phyloP scores from a whole-genome alignment of 2,329 filamentous ascomycete species.

The Sporothrix variecibatus region DNA sequence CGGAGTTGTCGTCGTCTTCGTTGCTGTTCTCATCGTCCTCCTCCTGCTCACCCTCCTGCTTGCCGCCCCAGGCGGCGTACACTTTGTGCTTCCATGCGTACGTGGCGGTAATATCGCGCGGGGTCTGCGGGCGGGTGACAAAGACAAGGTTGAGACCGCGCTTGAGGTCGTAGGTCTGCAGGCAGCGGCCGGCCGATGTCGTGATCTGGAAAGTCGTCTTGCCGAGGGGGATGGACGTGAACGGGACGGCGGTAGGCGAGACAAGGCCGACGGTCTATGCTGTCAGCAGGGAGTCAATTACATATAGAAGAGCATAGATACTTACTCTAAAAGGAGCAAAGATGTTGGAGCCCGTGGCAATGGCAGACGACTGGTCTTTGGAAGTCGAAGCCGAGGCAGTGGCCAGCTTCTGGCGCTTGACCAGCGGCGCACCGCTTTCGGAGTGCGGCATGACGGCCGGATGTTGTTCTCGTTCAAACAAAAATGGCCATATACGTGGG shows the following conservation, averaged over 20 bases:
- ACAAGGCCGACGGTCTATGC: conserved; percentile 85
- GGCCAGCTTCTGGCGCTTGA: conserved; percentile 73
- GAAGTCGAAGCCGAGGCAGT: conserved; percentile 39
- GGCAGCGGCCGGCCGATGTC: conserved; percentile 83
- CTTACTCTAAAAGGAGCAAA: conserved; percentile 91
- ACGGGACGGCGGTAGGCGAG: conserved; percentile 86
- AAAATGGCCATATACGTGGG: neutral
- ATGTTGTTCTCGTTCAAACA: neutral
- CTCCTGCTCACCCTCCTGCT: conserved; percentile 9
- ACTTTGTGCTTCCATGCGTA: conserved; percentile 83
- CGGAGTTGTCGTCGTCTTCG: neutral
- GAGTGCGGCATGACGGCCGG: conserved; percentile 55
- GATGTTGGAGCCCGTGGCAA: conserved; percentile 66
- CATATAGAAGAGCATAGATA: conserved; percentile 20
- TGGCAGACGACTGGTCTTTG: conserved; percentile 41
- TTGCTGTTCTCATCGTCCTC: neutral
- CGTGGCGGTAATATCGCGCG: conserved; percentile 81
- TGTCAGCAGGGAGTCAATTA: neutral
- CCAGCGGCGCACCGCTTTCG: conserved; percentile 61
- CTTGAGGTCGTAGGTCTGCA: conserved; percentile 95
- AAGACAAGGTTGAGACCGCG: conserved; percentile 90
- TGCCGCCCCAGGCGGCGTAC: conserved; percentile 84
- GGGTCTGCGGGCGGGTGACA: conserved; percentile 87
- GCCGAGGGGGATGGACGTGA: conserved; percentile 83
- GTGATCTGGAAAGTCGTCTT: conserved; percentile 98